Conservation (phyloP, 306 rosid genomes). For the Morella rubra region DNA sequence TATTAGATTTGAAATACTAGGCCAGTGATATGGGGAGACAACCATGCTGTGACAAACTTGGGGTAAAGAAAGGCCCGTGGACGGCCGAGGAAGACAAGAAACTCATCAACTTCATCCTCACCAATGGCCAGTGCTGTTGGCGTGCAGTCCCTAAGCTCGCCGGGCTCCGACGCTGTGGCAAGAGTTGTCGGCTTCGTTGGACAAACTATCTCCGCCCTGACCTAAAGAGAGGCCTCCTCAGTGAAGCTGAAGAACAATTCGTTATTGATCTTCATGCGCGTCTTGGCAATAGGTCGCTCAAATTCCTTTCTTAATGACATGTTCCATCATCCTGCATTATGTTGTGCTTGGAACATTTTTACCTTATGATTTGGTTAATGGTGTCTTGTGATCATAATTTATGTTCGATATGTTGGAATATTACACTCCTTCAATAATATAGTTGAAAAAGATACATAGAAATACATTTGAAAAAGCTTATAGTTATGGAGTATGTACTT, state of each 20-base stretch:
- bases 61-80: slow-evolving; percentile 99
- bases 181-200: slow-evolving; percentile 99
- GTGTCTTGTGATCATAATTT: slow-evolving; percentile 1
- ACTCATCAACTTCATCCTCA: slow-evolving; percentile 79
- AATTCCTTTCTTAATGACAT: not conserved
- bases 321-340: slow-evolving; percentile 21
- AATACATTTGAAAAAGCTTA: not conserved
- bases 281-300: slow-evolving; percentile 77
- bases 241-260: slow-evolving; percentile 68
- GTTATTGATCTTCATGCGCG: slow-evolving; percentile 92
- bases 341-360: slow-evolving; percentile 8
- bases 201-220: slow-evolving; percentile 92
- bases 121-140: slow-evolving; percentile 97
- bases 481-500: not conserved
- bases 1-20: slow-evolving; percentile 20
- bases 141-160: slow-evolving; percentile 96
- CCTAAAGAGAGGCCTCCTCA: slow-evolving; percentile 83
- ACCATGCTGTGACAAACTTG: slow-evolving; percentile 95
- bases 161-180: slow-evolving; percentile 87
- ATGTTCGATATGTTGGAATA: not conserved
- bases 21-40: slow-evolving; percentile 73
- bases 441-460: slow-evolving; percentile 16
- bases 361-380: not conserved
- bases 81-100: slow-evolving; percentile 93
- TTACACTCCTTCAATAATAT: slow-evolving; percentile 21